Evolutionary conservation across 352 stramenopile species (phyloP).

Genomic region (Phytophthora cajani): DNA sequence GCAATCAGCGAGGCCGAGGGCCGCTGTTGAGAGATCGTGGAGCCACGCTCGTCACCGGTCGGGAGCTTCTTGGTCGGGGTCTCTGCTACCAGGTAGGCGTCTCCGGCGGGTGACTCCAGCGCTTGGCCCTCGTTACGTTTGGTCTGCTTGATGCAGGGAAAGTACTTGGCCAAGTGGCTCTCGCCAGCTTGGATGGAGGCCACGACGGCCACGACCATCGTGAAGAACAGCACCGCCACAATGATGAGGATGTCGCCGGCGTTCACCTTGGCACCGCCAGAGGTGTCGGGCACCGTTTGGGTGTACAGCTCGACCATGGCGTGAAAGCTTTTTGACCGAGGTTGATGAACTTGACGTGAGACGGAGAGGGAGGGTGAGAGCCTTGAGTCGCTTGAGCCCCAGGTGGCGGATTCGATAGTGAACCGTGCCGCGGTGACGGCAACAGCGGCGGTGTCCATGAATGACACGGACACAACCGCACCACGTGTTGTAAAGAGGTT

Average conservation of each 20-base stretch:
- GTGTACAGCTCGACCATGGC: conserved; percentile 43
- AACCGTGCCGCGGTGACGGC: conserved; percentile 17
- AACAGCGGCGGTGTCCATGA: conserved; percentile 4
- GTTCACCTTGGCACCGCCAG: conserved; percentile 40
- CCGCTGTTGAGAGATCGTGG: conserved; percentile 27
- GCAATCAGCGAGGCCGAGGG: conserved; percentile 40
- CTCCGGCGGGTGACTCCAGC: conserved; percentile 26
- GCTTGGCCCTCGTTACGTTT: conserved; percentile 20
- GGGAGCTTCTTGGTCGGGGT: conserved; percentile 36
- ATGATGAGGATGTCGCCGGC: conserved; percentile 44
- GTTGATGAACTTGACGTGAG: conserved; percentile 6
- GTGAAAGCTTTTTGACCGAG: no score
- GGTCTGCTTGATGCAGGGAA: conserved; percentile 41
- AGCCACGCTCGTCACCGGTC: conserved; percentile 35
- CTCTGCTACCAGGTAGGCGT: conserved; percentile 37
- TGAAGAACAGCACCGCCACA: conserved; percentile 37
- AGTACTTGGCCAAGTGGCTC: conserved; percentile 42
- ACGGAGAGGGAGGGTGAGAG: not conserved
- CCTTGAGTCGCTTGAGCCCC: conserved; percentile 2
- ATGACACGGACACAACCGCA: conserved; percentile 15
- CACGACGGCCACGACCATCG: conserved; percentile 44
- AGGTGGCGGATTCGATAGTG: conserved; percentile 35
- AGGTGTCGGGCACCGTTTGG: conserved; percentile 37
- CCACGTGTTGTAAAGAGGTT: conserved; percentile 28
- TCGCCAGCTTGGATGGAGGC: conserved; percentile 47